Base-by-base conservation (phyloP, 1,139 yeast species). In the Wickerhamiella infanticola region DNA sequence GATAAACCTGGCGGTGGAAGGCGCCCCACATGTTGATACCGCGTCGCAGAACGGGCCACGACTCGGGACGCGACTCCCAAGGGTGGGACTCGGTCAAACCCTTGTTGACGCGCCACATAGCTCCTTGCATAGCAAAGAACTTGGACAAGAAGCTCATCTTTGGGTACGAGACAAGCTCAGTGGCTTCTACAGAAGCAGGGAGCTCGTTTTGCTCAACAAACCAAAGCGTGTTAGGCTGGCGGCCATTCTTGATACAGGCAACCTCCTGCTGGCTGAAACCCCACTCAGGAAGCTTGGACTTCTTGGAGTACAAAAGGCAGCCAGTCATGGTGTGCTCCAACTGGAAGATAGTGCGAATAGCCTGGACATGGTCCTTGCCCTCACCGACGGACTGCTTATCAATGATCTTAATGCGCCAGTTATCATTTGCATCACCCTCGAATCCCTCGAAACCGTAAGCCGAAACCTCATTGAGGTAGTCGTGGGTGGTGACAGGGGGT, bases 201-300 rank as follows among this genome's bases (percentile, higher is more conserved):
- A 66, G 65, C 38, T 48, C 51, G 52, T 86, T 88, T 50, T 79
- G 74, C 67, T 93, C 99, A 58, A 93, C 69, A 63, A 81, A 82
- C 96, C 97, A 93, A 54, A 81, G 68, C 44, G 86, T 74, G 63
- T 83, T 77, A 39, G 77, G 75, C 55, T 78, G 67, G 50, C 75
- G 72, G 60, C 96, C 97, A 58, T 78, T 84, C 44, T 76, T 69
- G 44, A 96, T 93, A 65, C 95, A 77, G 8, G 95, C 79, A 43
- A 93, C 98, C 68, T 90, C 99, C 65, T 85, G 96, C 67, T 93
- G 98, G 56, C 81, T 93, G 58, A 81, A 86, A 3, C 90, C 98
- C 96, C 97, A 90, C 48, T 79, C 80, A 48, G 98, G 98, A 55
- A 90, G 75, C 64, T 83, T 84, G 45, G 77, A 80, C 51, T 75